Evolutionary conservation across 192 early-diverging fungal genomes (phyloP).

Genomic region (Mortierella antarctica): DNA sequence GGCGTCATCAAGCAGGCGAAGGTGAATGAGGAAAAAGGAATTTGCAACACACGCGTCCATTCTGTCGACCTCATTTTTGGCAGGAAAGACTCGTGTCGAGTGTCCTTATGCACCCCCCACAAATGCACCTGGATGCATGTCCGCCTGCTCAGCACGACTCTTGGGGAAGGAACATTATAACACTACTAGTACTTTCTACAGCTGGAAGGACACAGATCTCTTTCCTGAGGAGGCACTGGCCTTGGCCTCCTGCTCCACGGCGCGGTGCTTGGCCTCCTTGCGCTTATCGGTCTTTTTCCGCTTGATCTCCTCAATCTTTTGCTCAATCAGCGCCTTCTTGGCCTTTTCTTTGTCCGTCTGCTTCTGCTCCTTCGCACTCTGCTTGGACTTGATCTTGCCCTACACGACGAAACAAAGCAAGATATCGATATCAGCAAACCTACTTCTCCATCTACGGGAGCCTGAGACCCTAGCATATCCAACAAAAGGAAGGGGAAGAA

Average conservation of each 20-base stretch:
- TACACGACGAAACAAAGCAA: neutral
- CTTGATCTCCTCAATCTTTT: conserved; percentile 51
- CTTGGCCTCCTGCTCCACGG: conserved; percentile 23
- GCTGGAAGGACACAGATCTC: conserved; percentile 33
- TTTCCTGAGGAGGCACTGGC: conserved; percentile 1
- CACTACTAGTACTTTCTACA: neutral
- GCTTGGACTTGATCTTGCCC: conserved; percentile 52
- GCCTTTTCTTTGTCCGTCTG: conserved; percentile 38
- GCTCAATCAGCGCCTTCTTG: conserved; percentile 33
- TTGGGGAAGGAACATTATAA: too few relatives aligned
- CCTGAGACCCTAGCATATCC: neutral
- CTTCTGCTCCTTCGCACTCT: conserved; percentile 33
- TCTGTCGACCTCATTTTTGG: too few relatives aligned
- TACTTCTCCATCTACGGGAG: neutral
- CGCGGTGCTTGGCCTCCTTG: conserved; percentile 41
- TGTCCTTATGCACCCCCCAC: too few relatives aligned
- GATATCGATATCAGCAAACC: neutral
- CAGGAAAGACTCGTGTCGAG: too few relatives aligned
- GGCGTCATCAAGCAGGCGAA: conserved; percentile 1
- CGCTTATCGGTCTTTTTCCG: conserved; percentile 48
- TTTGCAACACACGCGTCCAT: too few relatives aligned
- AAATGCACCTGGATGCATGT: too few relatives aligned
- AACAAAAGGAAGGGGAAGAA: neutral
- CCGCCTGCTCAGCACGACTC: too few relatives aligned
- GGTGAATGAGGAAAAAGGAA: neutral